Evolutionary conservation across 129 eudicot genomes (phyloP).

Genomic region (Gnaphalium uliginosum): DNA sequence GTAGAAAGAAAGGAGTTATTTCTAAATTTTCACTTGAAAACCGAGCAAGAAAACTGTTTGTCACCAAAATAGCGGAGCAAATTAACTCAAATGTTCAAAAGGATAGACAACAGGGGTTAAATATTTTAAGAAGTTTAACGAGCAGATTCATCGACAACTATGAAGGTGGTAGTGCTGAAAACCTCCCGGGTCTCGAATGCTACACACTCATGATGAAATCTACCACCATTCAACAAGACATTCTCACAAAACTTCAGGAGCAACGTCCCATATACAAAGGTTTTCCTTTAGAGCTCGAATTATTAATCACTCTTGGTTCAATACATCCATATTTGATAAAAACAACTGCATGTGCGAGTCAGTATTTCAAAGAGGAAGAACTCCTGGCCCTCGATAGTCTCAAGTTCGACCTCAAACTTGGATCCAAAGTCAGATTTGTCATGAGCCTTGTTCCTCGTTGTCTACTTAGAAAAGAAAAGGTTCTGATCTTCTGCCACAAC

Average conservation of each 20-base stretch:
- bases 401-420: slow-evolving; percentile 72
- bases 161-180: slow-evolving; percentile 87
- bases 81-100: slow-evolving; percentile 61
- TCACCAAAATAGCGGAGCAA: slow-evolving; percentile 65
- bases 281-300: slow-evolving; percentile 82
- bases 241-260: slow-evolving; percentile 70
- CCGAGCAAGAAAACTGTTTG: slow-evolving; percentile 82
- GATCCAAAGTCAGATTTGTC: slow-evolving; percentile 85
- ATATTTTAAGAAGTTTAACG: slow-evolving; percentile 70
- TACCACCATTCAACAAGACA: slow-evolving; percentile 75
- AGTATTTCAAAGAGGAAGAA: slow-evolving; percentile 62
- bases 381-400: slow-evolving; percentile 55
- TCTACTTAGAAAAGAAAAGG: slow-evolving; percentile 78
- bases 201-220: slow-evolving; percentile 97
- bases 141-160: slow-evolving; percentile 77
- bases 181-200: slow-evolving; percentile 82
- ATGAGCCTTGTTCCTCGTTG: slow-evolving; percentile 86
- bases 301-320: slow-evolving; percentile 90
- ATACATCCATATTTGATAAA: slow-evolving; percentile 97
- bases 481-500: slow-evolving; percentile 93
- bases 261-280: slow-evolving; percentile 77
- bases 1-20: slow-evolving; percentile 48
- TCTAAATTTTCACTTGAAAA: slow-evolving; percentile 79
- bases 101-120: slow-evolving; percentile 67
- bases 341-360: slow-evolving; percentile 76